Evolutionary conservation across 306 rosid species (phyloP).

Genomic region (Gastrolobium villosum): DNA sequence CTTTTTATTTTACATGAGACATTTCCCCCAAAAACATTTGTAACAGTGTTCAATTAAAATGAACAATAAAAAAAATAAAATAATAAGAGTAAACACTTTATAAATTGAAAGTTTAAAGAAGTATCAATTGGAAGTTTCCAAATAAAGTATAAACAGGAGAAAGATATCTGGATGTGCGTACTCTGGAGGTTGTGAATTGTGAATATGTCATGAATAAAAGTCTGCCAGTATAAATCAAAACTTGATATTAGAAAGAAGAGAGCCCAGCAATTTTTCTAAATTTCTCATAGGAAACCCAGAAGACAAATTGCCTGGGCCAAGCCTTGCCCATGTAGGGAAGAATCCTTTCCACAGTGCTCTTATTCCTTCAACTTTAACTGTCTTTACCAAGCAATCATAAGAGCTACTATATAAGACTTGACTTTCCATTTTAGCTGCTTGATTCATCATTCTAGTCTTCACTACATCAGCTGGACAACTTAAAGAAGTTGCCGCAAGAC

Average conservation of each 20-base stretch:
- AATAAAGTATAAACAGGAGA: background rate
- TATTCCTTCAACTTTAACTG: constrained; percentile 81
- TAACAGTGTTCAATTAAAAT: no score
- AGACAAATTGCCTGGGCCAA: constrained; percentile 96
- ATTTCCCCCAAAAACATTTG: no score
- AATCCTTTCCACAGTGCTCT: constrained; percentile 94
- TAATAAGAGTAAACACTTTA: no score
- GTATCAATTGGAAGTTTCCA: background rate
- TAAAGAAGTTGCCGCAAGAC: constrained; percentile 78
- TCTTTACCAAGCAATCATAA: constrained; percentile 82
- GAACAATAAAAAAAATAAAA: no score
- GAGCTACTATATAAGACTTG: constrained; percentile 63
- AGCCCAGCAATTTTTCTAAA: constrained; percentile 80
- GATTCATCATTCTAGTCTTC: constrained; percentile 95
- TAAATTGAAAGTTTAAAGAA: no score
- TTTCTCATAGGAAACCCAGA: constrained; percentile 95
- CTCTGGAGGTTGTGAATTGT: constrained; percentile 4
- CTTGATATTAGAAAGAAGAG: constrained; percentile 67
- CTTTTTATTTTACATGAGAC: no score
- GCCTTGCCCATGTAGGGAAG: constrained; percentile 96
- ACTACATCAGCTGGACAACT: constrained; percentile 97
- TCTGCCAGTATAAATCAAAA: constrained; percentile 29
- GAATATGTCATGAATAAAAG: constrained; percentile 42
- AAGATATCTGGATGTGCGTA: constrained; percentile 10
- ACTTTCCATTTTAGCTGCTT: constrained; percentile 61